Percentiles rank a stretch among this genome's conserved stretches.
Conservation (phyloP, 2,329 filamentous ascomycete species). For the Paracorniculantispora psalliotae region DNA sequence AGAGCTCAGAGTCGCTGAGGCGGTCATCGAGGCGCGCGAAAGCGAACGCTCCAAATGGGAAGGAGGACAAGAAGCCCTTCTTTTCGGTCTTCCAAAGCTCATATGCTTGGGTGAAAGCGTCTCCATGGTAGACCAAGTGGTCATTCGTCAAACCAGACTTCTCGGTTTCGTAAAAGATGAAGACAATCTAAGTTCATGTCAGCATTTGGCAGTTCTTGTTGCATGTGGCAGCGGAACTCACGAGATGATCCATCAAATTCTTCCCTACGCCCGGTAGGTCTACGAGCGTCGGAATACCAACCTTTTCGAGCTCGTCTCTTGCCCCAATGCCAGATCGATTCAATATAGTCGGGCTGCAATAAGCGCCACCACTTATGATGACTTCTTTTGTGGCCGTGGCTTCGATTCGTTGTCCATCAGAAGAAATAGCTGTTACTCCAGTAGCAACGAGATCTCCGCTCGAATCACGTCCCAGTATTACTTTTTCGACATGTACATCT, state of each 20-base stretch:
- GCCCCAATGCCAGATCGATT: conserved; percentile 49
- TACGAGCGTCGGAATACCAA: conserved; percentile 36
- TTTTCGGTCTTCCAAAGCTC: conserved; percentile 54
- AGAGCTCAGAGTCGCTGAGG: conserved; percentile 48
- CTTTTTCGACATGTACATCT: conserved; percentile 46
- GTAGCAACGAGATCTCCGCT: conserved; percentile 36
- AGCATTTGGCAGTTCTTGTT: background rate
- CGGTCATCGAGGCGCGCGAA: conserved; percentile 58
- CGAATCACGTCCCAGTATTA: conserved; percentile 37
- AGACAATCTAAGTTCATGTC: conserved; percentile 37
- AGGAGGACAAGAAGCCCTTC: conserved; percentile 52
- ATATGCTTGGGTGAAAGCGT: conserved; percentile 46
- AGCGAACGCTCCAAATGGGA: conserved; percentile 59
- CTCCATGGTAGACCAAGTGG: conserved; percentile 46
- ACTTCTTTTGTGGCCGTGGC: conserved; percentile 34
- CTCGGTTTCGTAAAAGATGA: conserved; percentile 57
- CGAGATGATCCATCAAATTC: conserved; percentile 46
- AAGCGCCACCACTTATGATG: conserved; percentile 42
- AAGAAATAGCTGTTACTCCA: conserved; percentile 37
- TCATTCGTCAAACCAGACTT: conserved; percentile 50
- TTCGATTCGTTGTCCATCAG: conserved; percentile 36
- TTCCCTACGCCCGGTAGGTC: conserved; percentile 45
- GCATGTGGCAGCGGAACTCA: conserved; percentile 14
- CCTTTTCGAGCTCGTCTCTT: conserved; percentile 35
- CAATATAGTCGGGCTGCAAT: conserved; percentile 47